Evolutionary conservation across 2,329 filamentous ascomycete species (phyloP), one percentile per base, ranked within the genome.

Genomic region (Alternaria sp.): DNA sequence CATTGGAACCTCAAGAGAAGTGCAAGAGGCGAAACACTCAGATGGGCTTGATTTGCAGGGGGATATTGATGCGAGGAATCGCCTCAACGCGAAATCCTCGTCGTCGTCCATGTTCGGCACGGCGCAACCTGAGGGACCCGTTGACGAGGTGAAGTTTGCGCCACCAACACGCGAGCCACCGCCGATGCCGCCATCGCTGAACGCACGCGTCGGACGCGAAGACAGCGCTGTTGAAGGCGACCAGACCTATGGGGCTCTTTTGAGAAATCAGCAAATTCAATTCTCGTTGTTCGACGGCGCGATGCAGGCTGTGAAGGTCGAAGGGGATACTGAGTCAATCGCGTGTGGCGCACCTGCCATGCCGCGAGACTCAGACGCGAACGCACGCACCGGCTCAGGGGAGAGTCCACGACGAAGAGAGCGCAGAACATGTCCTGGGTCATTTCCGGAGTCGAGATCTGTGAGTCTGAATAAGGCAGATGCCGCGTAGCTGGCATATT

Each of bases 131-230:
- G 40, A 5, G 1, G 17, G 54, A 6, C 5, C 43, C n/a, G 17
- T 32, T 1, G 40, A 46, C 21, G 40, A 46, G 13, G 25, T 56
- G 13, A 56, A 30, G 54, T 13, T 46, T n/a, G 54, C 36, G 17
- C 36, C 54, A 28, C 40, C 54, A 9, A 2, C 40, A 12, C 25
- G 7, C 8, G 40, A 26, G 12, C 40, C 36, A 21, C 52, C 21
- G 1, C 40, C 21, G 0, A 8, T 3, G 40, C 12, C 40, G 13
- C 40, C 54, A 21, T 25, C 25, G 23, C 17, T 10, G 46, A 30
- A 4, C 30, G 11, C 17, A 13, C 17, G 12, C 12, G 15, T 9
- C 13, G 8, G 11, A 8, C 19, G 21, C 13, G 5, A 11, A 5
- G 13, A 13, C 13, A 40, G 19, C 19, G 3, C 4, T 12, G 3